phyloP scores from a whole-genome alignment of 2,329 filamentous ascomycete species.

The Sporothrix brasiliensis region DNA sequence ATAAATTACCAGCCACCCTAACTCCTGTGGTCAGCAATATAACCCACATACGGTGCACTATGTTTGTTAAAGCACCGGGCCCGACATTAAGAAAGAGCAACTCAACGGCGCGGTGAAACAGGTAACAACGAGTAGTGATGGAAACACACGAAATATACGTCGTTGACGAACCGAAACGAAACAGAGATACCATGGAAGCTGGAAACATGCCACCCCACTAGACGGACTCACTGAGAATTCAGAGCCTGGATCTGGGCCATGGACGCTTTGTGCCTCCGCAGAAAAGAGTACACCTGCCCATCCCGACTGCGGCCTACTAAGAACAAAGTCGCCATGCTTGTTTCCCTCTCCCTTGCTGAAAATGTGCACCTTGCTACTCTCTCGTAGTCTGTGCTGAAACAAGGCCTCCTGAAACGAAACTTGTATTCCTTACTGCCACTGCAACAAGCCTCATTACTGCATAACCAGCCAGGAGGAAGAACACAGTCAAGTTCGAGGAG shows the following conservation, averaged over 20 bases:
- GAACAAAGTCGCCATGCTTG: too few species aligned
- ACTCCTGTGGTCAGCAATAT: background rate
- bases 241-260: background rate
- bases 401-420: conserved; percentile 14
- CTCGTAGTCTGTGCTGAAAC: background rate
- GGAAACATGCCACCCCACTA: background rate
- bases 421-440: background rate
- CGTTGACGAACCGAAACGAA: too few species aligned
- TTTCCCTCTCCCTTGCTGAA: too few species aligned
- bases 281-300: too few species aligned
- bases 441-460: conserved; percentile 3
- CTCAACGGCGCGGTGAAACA: too few species aligned
- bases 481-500: too few species aligned
- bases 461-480: too few species aligned
- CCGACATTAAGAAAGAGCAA: background rate
- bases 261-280: background rate
- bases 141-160: background rate
- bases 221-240: background rate
- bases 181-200: background rate
- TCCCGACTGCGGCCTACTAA: background rate
- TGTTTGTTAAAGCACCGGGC: conserved; percentile 25
- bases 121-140: background rate
- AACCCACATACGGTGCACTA: conserved; percentile 17
- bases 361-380: too few species aligned
- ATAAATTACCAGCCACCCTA: background rate